A percentile compares a stretch with the other conserved stretches of the same genome.
Conservation (phyloP, 495 filamentous ascomycete genomes). For the Entonaema liquescens region DNA sequence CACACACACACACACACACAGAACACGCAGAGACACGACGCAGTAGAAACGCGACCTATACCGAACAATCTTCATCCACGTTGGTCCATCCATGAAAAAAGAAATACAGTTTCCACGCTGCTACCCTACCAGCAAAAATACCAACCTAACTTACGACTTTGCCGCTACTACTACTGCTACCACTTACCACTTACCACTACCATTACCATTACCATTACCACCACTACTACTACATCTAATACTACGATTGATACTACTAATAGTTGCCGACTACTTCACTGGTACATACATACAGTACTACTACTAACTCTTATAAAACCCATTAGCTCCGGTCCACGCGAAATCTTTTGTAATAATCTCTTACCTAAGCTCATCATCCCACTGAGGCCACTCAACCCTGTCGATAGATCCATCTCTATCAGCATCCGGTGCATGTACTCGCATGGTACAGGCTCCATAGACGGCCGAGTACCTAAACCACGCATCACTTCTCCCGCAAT, state of each 20-base stretch:
- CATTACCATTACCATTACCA: background rate
- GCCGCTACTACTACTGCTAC: background rate
- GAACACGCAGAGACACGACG: background rate
- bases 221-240: conserved; percentile 6
- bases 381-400: conserved; percentile 36
- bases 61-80: background rate
- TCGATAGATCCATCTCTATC: conserved; percentile 40
- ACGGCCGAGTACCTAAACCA: conserved; percentile 29
- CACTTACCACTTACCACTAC: background rate
- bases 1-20: background rate
- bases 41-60: background rate
- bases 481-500: conserved; percentile 30
- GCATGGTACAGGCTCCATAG: conserved; percentile 34
- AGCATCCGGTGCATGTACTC: conserved; percentile 34
- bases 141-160: conserved; percentile 2
- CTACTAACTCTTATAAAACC: background rate
- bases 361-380: conserved; percentile 36
- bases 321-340: conserved; percentile 17
- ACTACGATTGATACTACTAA: background rate
- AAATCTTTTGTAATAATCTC: conserved; percentile 10
- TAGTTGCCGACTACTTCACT: background rate
- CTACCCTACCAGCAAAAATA: conserved; percentile 14
- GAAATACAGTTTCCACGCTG: conserved; percentile 2
- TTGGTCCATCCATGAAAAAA: background rate
- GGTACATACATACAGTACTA: background rate